These are phyloP conservation scores for Cenococcum geophilum DNA, from an alignment of 495 filamentous ascomycete genomes.

Conservation along the genomic window DNA sequence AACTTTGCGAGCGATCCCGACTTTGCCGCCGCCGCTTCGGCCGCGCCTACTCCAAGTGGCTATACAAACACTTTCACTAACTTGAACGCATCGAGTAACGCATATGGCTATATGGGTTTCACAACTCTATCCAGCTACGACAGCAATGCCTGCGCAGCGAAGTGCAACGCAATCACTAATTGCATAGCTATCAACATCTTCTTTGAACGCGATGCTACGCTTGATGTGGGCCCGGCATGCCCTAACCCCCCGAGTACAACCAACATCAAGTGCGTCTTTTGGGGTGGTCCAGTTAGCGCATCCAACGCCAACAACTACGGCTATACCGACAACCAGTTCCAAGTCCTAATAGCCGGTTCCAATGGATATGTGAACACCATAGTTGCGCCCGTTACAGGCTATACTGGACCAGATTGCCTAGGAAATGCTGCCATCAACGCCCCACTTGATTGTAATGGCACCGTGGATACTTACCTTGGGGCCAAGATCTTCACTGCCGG, in stretches of 20 bases:
- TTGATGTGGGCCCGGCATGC: background rate
- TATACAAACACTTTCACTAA: slow-evolving; percentile 11
- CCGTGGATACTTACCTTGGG: background rate
- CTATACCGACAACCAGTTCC: slow-evolving; percentile 6
- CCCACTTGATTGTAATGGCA: background rate
- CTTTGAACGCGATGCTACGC: slow-evolving; percentile 17
- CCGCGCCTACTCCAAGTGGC: slow-evolving; percentile 8
- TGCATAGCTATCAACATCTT: slow-evolving; percentile 26
- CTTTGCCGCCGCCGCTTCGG: background rate
- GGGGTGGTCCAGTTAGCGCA: slow-evolving; percentile 3
- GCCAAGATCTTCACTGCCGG: background rate
- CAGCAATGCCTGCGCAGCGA: slow-evolving; percentile 8
- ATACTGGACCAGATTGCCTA: background rate
- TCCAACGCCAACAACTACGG: slow-evolving; percentile 12
- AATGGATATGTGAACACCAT: slow-evolving; percentile 14
- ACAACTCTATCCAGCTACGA: slow-evolving; percentile 10
- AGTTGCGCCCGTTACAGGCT: background rate
- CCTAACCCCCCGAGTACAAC: slow-evolving; percentile 13
- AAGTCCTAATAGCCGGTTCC: slow-evolving; percentile 13
- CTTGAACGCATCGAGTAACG: slow-evolving; percentile 9
- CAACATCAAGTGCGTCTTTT: slow-evolving; percentile 16
- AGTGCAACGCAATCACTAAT: slow-evolving; percentile 13
- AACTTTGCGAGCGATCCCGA: background rate
- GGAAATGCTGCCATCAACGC: background rate
- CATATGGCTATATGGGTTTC: slow-evolving; percentile 7